phyloP scores from a whole-genome alignment of 2,329 filamentous ascomycete genomes.

The Aspergillus latus region DNA sequence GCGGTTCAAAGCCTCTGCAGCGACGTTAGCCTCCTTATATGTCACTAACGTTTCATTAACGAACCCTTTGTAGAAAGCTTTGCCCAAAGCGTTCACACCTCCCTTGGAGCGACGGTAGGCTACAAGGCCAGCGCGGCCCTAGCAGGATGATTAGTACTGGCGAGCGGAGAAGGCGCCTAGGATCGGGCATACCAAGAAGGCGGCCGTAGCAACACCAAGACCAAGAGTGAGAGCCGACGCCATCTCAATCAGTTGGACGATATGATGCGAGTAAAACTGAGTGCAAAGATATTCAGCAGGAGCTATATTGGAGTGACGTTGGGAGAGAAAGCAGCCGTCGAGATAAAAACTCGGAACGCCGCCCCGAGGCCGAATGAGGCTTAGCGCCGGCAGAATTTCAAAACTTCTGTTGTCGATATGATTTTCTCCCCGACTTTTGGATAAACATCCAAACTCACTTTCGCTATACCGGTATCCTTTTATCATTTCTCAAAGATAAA shows the following conservation, averaged over 20 bases:
- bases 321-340: slow-evolving; percentile 21
- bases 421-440: slow-evolving; percentile 20
- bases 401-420: slow-evolving; percentile 25
- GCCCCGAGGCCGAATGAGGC: slow-evolving; percentile 30
- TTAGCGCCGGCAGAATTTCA: slow-evolving; percentile 34
- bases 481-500: background rate
- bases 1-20: slow-evolving; percentile 76
- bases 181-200: slow-evolving; percentile 68
- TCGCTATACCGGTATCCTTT: background rate
- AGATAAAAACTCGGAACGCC: slow-evolving; percentile 40
- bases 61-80: slow-evolving; percentile 88
- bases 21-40: slow-evolving; percentile 15
- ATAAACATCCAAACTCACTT: slow-evolving; percentile 13
- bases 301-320: slow-evolving; percentile 15
- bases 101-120: slow-evolving; percentile 76
- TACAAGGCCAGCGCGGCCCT: slow-evolving; percentile 91
- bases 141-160: slow-evolving; percentile 16
- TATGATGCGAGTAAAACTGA: background rate
- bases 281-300: slow-evolving; percentile 14
- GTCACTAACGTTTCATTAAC: slow-evolving; percentile 11
- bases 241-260: slow-evolving; percentile 32
- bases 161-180: background rate
- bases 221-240: slow-evolving; percentile 46
- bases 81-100: slow-evolving; percentile 72
- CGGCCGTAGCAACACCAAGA: slow-evolving; percentile 56